phyloP scores from a whole-genome alignment of 306 rosid genomes.

The Urtica urens region DNA sequence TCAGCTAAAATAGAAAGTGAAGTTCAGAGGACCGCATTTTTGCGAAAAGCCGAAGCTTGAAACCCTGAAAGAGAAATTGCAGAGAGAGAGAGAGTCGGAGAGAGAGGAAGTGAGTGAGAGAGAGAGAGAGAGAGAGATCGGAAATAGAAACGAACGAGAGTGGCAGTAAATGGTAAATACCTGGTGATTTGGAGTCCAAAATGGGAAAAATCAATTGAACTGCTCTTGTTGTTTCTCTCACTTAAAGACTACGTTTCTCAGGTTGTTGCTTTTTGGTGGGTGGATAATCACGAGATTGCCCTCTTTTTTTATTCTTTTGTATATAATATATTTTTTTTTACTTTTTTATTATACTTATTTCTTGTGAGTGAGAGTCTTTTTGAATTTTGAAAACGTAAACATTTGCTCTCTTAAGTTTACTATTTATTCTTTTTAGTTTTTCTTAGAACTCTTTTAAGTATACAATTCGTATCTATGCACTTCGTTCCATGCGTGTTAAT shows the following conservation, averaged over 20 bases:
- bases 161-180: conserved; percentile 39
- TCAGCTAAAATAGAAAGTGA: too few species aligned
- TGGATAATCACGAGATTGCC: conserved; percentile 41
- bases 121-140: conserved; percentile 19
- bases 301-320: conserved; percentile 12
- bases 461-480: background rate
- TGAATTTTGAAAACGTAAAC: conserved; percentile 27
- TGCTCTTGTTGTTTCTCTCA: conserved; percentile 29
- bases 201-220: conserved; percentile 23
- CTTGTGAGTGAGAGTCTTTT: conserved; percentile 8
- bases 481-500: background rate
- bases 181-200: conserved; percentile 22
- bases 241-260: conserved; percentile 41
- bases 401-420: conserved; percentile 16
- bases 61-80: background rate
- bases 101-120: conserved; percentile 5
- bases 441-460: too few species aligned
- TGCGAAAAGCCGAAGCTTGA: conserved; percentile 20
- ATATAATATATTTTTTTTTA: background rate
- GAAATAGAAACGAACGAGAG: conserved; percentile 23
- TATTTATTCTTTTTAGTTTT: conserved; percentile 10
- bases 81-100: conserved; percentile 5
- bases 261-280: conserved; percentile 23
- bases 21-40: conserved; percentile 5
- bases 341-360: background rate